A percentile compares a stretch with the other conserved stretches of the same genome.
Conservation (phyloP, 495 filamentous ascomycete genomes). For the Penicillium canescens region DNA sequence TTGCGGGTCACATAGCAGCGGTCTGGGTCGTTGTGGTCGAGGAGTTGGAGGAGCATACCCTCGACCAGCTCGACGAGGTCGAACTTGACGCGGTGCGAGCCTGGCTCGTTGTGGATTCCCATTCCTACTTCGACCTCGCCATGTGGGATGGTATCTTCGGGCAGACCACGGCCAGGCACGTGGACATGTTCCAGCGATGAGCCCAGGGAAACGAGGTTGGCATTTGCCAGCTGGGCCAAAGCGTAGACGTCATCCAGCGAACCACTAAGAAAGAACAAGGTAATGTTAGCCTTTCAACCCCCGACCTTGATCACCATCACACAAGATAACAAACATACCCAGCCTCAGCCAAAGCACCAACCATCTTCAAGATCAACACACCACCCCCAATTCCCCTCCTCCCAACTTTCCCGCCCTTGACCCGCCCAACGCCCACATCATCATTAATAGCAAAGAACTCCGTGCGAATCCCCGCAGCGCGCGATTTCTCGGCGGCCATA, state of each 20-base stretch:
- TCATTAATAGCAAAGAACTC: slow-evolving; percentile 97
- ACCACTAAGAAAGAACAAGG: slow-evolving; percentile 20
- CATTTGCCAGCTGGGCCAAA: slow-evolving; percentile 69
- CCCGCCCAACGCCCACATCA: slow-evolving; percentile 87
- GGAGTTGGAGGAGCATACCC: slow-evolving; percentile 78
- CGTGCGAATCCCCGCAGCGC: slow-evolving; percentile 72
- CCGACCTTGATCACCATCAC: not conserved
- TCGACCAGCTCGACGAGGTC: slow-evolving; percentile 69
- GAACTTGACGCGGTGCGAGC: slow-evolving; percentile 68
- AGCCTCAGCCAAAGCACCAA: slow-evolving; percentile 78
- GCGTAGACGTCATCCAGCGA: slow-evolving; percentile 65
- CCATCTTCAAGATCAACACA: slow-evolving; percentile 85
- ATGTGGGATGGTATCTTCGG: slow-evolving; percentile 56
- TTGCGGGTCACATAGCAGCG: slow-evolving; percentile 74
- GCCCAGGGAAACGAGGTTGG: slow-evolving; percentile 84
- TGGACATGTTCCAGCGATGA: slow-evolving; percentile 88
- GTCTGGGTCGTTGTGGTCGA: slow-evolving; percentile 78
- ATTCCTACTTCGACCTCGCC: slow-evolving; percentile 93
- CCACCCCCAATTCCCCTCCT: slow-evolving; percentile 90
- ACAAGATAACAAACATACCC: slow-evolving; percentile 38
- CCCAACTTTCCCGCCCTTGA: slow-evolving; percentile 85
- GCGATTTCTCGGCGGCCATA: slow-evolving; percentile 89
- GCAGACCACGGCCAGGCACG: slow-evolving; percentile 71
- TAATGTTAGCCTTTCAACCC: not conserved
- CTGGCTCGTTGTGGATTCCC: slow-evolving; percentile 97